phyloP scores from a whole-genome alignment of 2,329 filamentous ascomycete genomes.

The Neonectria hederae region DNA sequence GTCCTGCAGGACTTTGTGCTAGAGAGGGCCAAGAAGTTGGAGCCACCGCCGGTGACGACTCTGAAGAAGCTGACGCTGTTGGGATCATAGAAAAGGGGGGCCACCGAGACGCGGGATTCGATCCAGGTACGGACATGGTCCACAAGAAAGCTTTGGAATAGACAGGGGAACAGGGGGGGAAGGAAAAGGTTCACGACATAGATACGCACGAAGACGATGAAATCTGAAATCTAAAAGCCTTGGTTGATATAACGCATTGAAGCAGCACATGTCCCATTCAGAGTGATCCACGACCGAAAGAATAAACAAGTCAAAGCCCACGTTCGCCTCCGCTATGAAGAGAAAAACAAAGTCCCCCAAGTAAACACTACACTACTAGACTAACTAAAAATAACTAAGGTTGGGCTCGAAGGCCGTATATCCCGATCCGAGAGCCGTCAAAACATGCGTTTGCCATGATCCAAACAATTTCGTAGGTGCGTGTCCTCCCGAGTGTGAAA shows the following conservation, averaged over 20 bases:
- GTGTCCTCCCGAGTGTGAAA: slow-evolving; percentile 6
- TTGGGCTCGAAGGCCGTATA: slow-evolving; percentile 8
- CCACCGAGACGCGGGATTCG: neutral
- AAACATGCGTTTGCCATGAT: slow-evolving; percentile 24
- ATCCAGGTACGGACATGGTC: neutral
- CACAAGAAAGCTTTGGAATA: neutral
- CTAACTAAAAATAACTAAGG: slow-evolving; percentile 1
- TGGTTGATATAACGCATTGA: slow-evolving; percentile 14
- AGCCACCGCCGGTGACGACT: slow-evolving; percentile 58
- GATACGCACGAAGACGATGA: neutral
- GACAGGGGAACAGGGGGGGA: neutral
- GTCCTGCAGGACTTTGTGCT: slow-evolving; percentile 62
- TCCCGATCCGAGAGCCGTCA: slow-evolving; percentile 20
- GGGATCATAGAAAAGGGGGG: slow-evolving; percentile 47
- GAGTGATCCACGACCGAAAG: slow-evolving; percentile 11
- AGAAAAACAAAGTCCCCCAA: slow-evolving; percentile 21
- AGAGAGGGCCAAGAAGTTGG: slow-evolving; percentile 55
- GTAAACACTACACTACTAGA: slow-evolving; percentile 10
- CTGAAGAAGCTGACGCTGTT: slow-evolving; percentile 62
- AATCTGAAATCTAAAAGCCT: neutral
- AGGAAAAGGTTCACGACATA: slow-evolving; percentile 14
- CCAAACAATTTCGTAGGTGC: slow-evolving; percentile 19
- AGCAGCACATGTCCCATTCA: slow-evolving; percentile 19
- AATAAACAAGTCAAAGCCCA: slow-evolving; percentile 34
- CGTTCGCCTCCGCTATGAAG: slow-evolving; percentile 49